Conservation (phyloP, 2,329 filamentous ascomycete genomes). For the Exophiala xenobiotica region DNA sequence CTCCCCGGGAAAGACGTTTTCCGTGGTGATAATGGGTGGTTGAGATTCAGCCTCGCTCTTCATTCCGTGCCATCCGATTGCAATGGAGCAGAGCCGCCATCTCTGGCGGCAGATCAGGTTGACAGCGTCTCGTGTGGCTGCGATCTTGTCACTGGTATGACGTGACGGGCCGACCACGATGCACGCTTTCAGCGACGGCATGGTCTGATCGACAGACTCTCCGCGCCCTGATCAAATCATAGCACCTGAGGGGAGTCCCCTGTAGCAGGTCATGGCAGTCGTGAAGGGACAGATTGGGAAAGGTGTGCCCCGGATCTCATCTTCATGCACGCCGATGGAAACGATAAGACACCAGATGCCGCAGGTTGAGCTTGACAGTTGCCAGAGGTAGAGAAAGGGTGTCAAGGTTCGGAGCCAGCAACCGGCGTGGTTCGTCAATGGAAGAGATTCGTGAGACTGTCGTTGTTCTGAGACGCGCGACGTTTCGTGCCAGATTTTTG, state of each 20-base stretch:
- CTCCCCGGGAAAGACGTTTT: neutral
- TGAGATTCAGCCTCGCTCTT: neutral
- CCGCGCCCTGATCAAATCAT: neutral
- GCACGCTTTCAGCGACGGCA: conserved; percentile 3
- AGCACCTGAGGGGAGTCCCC: neutral
- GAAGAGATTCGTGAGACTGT: conserved; percentile 8
- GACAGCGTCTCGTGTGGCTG: conserved; percentile 10
- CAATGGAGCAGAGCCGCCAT: conserved; percentile 1
- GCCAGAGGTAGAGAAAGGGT: neutral
- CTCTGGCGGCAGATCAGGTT: conserved; percentile 11
- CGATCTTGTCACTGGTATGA: conserved; percentile 5
- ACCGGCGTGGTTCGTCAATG: neutral
- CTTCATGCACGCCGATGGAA: neutral
- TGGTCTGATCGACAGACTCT: conserved; percentile 5
- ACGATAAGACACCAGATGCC: conserved; percentile 12
- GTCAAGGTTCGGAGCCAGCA: neutral
- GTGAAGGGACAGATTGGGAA: conserved; percentile 11
- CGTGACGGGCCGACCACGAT: conserved; percentile 2
- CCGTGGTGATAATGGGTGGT: neutral
- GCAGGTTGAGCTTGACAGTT: conserved; percentile 11
- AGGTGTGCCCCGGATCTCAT: neutral
- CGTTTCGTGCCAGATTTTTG: neutral
- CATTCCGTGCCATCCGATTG: neutral
- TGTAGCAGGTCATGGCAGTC: conserved; percentile 15
- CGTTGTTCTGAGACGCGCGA: neutral